phyloP scores from a whole-genome alignment of 2,329 filamentous ascomycete genomes.

The Venturiaceae sp. region DNA sequence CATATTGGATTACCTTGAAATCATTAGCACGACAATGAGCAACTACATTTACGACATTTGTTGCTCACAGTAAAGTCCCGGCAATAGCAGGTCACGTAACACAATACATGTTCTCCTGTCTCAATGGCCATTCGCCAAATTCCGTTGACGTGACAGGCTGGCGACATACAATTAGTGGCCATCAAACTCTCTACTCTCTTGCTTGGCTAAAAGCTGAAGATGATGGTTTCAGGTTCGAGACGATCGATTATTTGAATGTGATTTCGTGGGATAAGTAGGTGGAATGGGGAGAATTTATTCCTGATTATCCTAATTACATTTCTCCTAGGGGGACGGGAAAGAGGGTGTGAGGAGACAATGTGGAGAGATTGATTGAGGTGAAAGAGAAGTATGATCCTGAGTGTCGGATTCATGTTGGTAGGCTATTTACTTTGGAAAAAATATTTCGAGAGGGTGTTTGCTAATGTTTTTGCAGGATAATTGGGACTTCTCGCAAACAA shows the following conservation, averaged over 20 bases:
- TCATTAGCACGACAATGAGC: not conserved
- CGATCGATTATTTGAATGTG: not conserved
- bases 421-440: not conserved
- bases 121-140: not conserved
- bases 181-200: not conserved
- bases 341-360: not conserved
- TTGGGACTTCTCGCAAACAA: too few relatives aligned
- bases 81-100: not conserved
- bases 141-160: not conserved
- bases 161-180: not conserved
- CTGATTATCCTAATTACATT: not conserved
- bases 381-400: not conserved
- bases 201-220: not conserved
- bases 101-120: not conserved
- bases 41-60: not conserved
- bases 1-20: not conserved
- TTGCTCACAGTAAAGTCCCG: not conserved
- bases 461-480: not conserved
- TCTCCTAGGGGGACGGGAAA: not conserved
- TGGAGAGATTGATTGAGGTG: not conserved
- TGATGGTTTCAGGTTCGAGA: not conserved
- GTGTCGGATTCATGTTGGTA: not conserved
- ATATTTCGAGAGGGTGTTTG: not conserved
- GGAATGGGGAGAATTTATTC: not conserved
- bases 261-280: not conserved